Evolutionary conservation across 805 yeast genomes (phyloP).

Genomic region (Debaryomyces prosopidis): DNA sequence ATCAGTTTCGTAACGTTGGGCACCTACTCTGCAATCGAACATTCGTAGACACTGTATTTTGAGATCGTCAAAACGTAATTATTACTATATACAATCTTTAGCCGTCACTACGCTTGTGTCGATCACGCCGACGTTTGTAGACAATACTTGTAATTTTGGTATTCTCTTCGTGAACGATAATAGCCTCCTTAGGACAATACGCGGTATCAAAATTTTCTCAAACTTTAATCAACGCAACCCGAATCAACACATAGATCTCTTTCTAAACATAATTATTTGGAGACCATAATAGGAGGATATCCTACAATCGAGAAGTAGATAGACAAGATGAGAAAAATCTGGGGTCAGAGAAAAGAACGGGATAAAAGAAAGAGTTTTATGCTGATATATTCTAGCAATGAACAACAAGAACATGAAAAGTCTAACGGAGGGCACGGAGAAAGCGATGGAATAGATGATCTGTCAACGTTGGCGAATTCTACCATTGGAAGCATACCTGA

Average conservation of each 20-base stretch:
- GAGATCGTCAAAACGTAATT: no score
- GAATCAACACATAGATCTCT: neutral
- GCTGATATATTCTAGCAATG: neutral
- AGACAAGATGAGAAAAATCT: slow-evolving; percentile 45
- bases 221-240: neutral
- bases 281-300: neutral
- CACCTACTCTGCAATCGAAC: no score
- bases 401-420: neutral
- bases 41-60: no score
- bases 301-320: slow-evolving; percentile 17
- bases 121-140: no score
- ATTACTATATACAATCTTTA: no score
- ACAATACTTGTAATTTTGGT: no score
- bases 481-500: slow-evolving; percentile 9
- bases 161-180: no score
- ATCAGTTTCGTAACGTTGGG: no score
- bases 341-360: slow-evolving; percentile 25
- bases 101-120: no score
- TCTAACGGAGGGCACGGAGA: neutral
- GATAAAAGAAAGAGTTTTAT: slow-evolving; percentile 21
- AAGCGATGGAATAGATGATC: slow-evolving; percentile 8
- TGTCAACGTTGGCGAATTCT: slow-evolving; percentile 8
- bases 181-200: neutral
- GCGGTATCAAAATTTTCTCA: neutral
- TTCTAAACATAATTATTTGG: neutral